Evolutionary conservation across 176 grass and related monocot genomes (phyloP), one percentile per base, ranked within the genome.

Genomic region (Paspalum vaginatum): DNA sequence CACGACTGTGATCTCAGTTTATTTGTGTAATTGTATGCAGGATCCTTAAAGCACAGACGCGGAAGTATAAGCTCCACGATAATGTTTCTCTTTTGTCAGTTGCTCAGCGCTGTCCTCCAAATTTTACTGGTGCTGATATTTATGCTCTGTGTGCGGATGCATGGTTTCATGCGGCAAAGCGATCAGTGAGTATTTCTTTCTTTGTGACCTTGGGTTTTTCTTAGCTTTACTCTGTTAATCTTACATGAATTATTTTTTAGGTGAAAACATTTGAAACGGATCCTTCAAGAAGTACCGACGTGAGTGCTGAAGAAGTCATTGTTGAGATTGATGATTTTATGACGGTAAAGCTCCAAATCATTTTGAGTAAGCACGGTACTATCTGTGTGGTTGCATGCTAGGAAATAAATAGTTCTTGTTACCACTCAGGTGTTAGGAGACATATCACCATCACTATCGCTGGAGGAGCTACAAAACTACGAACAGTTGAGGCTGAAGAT

Each of bases 161-260:
- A 84, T 99, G 97, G 93, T 99, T 95, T 91, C 90, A 93, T 79
- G 97, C 97, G 75, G 90, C 97, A 66, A 99, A 99, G 67, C 64
- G 82, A 27, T 86, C 85, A 43, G 97, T 99, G 60, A 87, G 57
- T 88, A 65, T 21, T 49, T 69, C 38, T 65, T 43, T 43, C 52
- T 16, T 14, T 40, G 25, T 11, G 11, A 70, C 9, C 13, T 46
- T 61, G 11, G 4, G 16, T 38, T 64, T 52, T 74, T 63, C 60
- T 25, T 77, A 58, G 51, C 11, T 49, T 66, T 60, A 11, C 16
- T 58, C 1, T 45, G 48, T 77, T 49, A 6, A 67, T 18, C 61
- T 81, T 75, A 64, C 74, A 61, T 61, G 17, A 53, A 11, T 26
- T 84, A 25, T 85, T 70, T 86, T 53, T 37, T 55, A 88, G 86